phyloP scores from a whole-genome alignment of 352 stramenopile genomes.

The Phytophthora citricola region DNA sequence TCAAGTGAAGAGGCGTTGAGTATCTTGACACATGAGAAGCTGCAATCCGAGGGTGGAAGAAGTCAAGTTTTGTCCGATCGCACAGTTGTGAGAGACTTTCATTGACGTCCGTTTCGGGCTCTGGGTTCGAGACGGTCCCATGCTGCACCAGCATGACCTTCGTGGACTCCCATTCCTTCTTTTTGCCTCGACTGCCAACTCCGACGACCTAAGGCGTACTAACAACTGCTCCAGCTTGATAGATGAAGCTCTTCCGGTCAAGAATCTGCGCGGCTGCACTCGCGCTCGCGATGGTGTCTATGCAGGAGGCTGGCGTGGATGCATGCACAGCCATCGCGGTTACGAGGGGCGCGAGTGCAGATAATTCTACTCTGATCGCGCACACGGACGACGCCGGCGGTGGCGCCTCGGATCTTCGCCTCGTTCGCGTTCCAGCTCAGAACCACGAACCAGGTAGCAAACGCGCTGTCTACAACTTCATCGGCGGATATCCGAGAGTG shows the following conservation, averaged over 20 bases:
- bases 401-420: constrained; percentile 86
- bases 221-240: constrained; percentile 1
- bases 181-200: constrained; percentile 21
- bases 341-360: constrained; percentile 70
- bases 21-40: constrained; percentile 19
- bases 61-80: constrained; percentile 17
- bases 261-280: constrained; percentile 7
- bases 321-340: constrained; percentile 92
- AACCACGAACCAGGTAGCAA: constrained; percentile 52
- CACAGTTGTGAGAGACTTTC: constrained; percentile 24
- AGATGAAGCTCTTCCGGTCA: constrained; percentile 32
- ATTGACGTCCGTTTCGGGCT: constrained; percentile 28
- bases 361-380: constrained; percentile 89
- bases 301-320: constrained; percentile 27
- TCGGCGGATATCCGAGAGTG: constrained; percentile 75
- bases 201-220: constrained; percentile 16
- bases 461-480: constrained; percentile 76
- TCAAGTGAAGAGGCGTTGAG: constrained; percentile 24
- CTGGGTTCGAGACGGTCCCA: background rate
- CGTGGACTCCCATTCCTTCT: constrained; percentile 24
- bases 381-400: constrained; percentile 88
- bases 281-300: constrained; percentile 10
- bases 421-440: constrained; percentile 91
- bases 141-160: background rate
- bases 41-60: constrained; percentile 12